Evolutionary conservation across 345 rosid genomes (phyloP).

Genomic region (Combretum micranthum): DNA sequence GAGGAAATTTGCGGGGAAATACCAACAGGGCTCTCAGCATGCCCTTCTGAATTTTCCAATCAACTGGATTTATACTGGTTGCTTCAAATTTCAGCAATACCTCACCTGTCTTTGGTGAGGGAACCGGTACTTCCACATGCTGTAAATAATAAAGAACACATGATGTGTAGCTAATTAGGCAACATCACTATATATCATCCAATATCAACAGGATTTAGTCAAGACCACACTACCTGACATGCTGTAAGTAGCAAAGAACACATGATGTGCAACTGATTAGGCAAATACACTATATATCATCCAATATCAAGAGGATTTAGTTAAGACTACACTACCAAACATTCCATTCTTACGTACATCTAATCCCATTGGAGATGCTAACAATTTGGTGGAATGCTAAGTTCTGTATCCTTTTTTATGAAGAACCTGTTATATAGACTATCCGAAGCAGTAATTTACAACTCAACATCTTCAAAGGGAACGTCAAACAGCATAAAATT

Average conservation of each 20-base stretch:
- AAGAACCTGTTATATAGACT: too few relatives aligned
- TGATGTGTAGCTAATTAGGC: background rate
- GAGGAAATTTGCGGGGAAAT: slow-evolving; percentile 20
- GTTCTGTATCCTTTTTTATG: too few relatives aligned
- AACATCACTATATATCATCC: background rate
- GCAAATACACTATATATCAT: background rate
- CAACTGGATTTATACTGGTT: slow-evolving; percentile 13
- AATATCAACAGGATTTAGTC: too few relatives aligned
- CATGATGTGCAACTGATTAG: background rate
- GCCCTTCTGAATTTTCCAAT: slow-evolving; percentile 21
- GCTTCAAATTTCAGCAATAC: slow-evolving; percentile 15
- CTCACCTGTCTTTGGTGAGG: slow-evolving; percentile 7
- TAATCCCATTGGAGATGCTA: too few relatives aligned
- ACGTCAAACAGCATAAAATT: too few relatives aligned
- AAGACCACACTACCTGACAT: too few relatives aligned
- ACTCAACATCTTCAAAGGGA: too few relatives aligned
- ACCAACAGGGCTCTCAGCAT: slow-evolving; percentile 5
- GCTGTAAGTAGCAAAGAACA: background rate
- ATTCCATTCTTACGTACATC: too few relatives aligned
- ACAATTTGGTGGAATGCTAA: too few relatives aligned
- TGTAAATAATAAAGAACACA: slow-evolving; percentile 3
- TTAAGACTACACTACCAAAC: too few relatives aligned
- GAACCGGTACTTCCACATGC: slow-evolving; percentile 15
- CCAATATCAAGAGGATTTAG: too few relatives aligned
- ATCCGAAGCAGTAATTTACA: too few relatives aligned